Evolutionary conservation across 2,329 filamentous ascomycete genomes (phyloP), one percentile per base, ranked within the genome.

Genomic region (Septoria linicola): DNA sequence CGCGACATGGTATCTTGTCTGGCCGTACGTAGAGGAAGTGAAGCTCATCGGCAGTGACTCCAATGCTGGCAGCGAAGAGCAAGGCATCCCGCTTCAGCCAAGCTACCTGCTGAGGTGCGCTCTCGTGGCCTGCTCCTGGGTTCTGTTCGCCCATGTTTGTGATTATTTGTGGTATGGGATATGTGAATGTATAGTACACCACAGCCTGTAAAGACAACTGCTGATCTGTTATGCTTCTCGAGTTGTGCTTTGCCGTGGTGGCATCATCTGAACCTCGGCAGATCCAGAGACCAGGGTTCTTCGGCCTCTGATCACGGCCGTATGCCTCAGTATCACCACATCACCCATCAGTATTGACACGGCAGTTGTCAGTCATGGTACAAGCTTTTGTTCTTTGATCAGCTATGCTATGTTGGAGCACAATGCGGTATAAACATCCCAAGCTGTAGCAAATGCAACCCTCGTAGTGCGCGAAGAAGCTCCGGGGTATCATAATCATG

Each of bases 1-100:
- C 85, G 45, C n/a, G n/a, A n/a, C n/a, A n/a, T n/a, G n/a, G n/a
- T n/a, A n/a, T n/a, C n/a, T n/a, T n/a, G n/a, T n/a, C n/a, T n/a
- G n/a, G n/a, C n/a, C 95, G 80, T 73, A 96, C 91, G 65, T 90
- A 96, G 73, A 96, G 84, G 68, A 92, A 95, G 68, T 96, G 89
- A 66, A 96, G 82, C 77, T 96, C 91, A 63, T 95, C 84, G n/a
- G 80, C 79, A 10, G 82, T 92, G 67, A 80, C 84, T 50, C 91
- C 91, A 69, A 96, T 92, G 73, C 86, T 92, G 72, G 87, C 86
- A 62, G 91, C 90, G 70, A 96, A 96, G 55, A 97, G 83, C 55
- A 96, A 78, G 30, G 85, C 82, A 76, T 96, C 91, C 60, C 54
- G 50, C 54, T 59, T 57, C 17, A 88, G 72, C 91, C 90, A 96